A percentile compares a stretch with the other conserved stretches of the same genome.
These are phyloP conservation scores for Ashbya aceris DNA, from an alignment of 1,139 yeast species.

Conservation along the genomic window DNA sequence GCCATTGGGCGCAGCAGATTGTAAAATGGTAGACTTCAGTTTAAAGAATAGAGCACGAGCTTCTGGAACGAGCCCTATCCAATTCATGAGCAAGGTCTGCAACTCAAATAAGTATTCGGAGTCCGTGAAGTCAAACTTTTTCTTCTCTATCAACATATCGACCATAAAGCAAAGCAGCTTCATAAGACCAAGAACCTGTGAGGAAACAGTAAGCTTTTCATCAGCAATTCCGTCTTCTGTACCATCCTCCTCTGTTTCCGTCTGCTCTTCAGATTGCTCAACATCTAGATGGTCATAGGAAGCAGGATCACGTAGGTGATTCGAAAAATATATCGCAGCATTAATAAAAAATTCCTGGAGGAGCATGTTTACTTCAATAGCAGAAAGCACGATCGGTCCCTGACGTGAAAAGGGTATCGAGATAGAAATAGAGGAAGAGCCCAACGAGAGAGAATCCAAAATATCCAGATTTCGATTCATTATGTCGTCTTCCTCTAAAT, in stretches of 20 bases:
- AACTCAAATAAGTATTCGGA: constrained; percentile 48
- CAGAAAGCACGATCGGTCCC: constrained; percentile 44
- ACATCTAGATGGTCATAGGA: constrained; percentile 5
- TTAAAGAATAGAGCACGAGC: constrained; percentile 34
- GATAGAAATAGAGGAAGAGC: constrained; percentile 4
- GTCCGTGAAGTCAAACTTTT: constrained; percentile 36
- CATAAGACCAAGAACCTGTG: constrained; percentile 43
- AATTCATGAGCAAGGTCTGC: constrained; percentile 48
- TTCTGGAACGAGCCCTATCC: constrained; percentile 48
- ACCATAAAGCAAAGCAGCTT: constrained; percentile 54
- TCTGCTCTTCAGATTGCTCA: constrained; percentile 4
- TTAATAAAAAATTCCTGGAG: constrained; percentile 58
- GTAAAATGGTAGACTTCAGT: constrained; percentile 20
- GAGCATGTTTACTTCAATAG: constrained; percentile 55
- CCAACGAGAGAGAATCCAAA: not conserved
- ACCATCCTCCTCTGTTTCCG: constrained; percentile 26
- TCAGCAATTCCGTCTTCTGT: constrained; percentile 7
- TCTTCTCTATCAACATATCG: constrained; percentile 38
- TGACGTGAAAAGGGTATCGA: constrained; percentile 44
- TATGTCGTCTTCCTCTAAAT: constrained; percentile 10
- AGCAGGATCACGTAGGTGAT: constrained; percentile 17
- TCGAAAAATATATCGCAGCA: constrained; percentile 42
- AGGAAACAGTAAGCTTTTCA: constrained; percentile 16
- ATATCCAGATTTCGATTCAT: constrained; percentile 9
- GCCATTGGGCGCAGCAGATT: not conserved